Evolutionary conservation across 2,329 filamentous ascomycete species (phyloP).

Genomic region (Ophiostoma quercus): DNA sequence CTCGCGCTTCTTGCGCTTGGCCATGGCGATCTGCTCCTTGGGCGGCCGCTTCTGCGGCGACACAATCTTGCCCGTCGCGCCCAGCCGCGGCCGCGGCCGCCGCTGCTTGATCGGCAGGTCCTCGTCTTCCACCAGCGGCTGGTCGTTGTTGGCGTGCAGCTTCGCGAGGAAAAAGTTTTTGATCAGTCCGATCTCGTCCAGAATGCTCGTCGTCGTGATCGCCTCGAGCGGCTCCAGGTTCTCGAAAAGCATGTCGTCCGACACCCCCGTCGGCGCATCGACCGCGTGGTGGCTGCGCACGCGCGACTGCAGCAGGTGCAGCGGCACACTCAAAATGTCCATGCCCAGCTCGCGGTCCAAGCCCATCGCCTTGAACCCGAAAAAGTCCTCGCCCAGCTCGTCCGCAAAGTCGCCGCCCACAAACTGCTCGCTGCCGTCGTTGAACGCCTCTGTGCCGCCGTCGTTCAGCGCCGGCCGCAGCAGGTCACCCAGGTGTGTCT

Average conservation of each 20-base stretch:
- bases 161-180: conserved; percentile 89
- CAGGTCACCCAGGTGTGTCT: conserved; percentile 84
- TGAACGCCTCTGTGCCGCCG: conserved; percentile 79
- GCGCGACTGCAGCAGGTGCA: conserved; percentile 88
- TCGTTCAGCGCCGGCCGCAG: conserved; percentile 83
- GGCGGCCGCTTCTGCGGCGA: conserved; percentile 77
- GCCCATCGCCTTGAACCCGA: conserved; percentile 92
- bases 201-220: conserved; percentile 71
- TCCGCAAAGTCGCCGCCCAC: conserved; percentile 95
- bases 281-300: conserved; percentile 81
- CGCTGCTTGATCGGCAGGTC: conserved; percentile 90
- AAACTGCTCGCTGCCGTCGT: conserved; percentile 95
- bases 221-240: conserved; percentile 66
- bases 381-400: conserved; percentile 97
- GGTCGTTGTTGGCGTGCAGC: conserved; percentile 74
- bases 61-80: conserved; percentile 76
- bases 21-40: conserved; percentile 74
- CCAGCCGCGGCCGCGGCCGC: conserved; percentile 60
- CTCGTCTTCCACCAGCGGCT: conserved; percentile 86
- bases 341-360: conserved; percentile 87
- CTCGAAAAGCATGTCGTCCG: conserved; percentile 58
- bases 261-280: conserved; percentile 57
- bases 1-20: conserved; percentile 79
- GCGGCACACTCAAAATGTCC: conserved; percentile 80
- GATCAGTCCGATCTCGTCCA: conserved; percentile 77